A percentile compares a stretch with the other conserved stretches of the same genome.
phyloP scores from a whole-genome alignment of 179 eudicot species.

The Gypsophila paniculata region DNA sequence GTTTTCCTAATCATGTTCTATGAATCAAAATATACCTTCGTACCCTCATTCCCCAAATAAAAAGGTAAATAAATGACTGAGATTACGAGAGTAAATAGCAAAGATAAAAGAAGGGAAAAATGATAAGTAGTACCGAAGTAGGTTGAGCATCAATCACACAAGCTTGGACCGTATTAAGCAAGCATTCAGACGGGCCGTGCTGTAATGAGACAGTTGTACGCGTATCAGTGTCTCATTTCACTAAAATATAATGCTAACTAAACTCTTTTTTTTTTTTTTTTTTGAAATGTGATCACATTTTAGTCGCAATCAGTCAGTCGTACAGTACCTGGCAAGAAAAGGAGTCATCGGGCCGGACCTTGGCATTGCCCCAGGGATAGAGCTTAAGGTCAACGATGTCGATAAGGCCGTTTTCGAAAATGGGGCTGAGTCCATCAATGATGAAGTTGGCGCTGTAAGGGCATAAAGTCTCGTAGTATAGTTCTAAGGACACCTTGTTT shows the following conservation, averaged over 20 bases:
- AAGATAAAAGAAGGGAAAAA: background rate
- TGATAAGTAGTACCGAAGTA: conserved; percentile 40
- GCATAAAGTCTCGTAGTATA: conserved; percentile 63
- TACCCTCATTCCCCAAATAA: no score
- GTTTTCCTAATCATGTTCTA: no score
- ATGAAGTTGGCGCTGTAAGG: conserved; percentile 55
- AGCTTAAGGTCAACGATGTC: conserved; percentile 51
- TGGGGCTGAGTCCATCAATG: conserved; percentile 30
- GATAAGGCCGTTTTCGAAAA: conserved; percentile 44
- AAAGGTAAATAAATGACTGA: background rate
- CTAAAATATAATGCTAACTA: background rate
- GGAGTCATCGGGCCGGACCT: conserved; percentile 31
- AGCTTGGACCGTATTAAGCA: conserved; percentile 62
- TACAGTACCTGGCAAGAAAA: conserved; percentile 55
- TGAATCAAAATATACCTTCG: no score
- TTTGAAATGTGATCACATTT: background rate
- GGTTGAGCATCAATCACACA: conserved; percentile 69
- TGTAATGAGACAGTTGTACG: conserved; percentile 27
- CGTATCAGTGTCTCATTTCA: background rate
- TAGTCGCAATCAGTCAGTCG: no score
- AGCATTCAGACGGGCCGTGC: conserved; percentile 81
- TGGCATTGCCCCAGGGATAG: conserved; percentile 71
- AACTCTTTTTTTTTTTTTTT: no score
- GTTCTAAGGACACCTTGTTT: conserved; percentile 37
- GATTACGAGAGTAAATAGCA: background rate